Base-by-base conservation (phyloP, 306 rosid genomes). In the Vigna hirtella region DNA sequence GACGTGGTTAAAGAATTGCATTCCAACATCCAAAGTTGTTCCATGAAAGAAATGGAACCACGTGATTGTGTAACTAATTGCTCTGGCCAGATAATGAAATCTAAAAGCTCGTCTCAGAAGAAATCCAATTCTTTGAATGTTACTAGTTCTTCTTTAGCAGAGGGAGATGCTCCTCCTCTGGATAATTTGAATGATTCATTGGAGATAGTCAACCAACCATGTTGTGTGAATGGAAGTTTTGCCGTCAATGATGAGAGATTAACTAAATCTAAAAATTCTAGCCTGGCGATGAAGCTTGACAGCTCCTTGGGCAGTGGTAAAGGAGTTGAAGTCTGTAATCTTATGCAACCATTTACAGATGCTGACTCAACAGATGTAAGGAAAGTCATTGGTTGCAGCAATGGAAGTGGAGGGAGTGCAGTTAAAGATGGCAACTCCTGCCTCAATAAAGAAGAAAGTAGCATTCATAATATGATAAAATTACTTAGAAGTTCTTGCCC, bases 11-110 rank as follows among this genome's bases (percentile, higher is more conserved):
- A 85, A 42, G 79, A 86, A 76, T 73, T 77, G 49, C 79, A 80
- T 69, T 73, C 71, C 77, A 69, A 49, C 78, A 78, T 52, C 18
- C 79, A 65, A 57, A 77, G 75, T 74, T 74, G 66, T 83, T 83
- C 81, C 40, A 62, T 42, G 20, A 90, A 83, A 80, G 92, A 77
- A 76, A 81, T 28, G 20, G 70, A 80, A 58, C 59, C 71, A 11
- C 79, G 78, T 42, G 85, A 53, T 62, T 48, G 68, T 79, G 57
- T 32, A 77, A 78, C 81, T 59, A 62, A 58, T 59, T 36, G 56
- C 70, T 57, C 84, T 64, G 86, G 85, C 59, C 82, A 73, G 64
- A 43, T 84, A 28, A 78, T 87, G 74, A 79, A 89, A 81, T 83
- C 89, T 71, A 85, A 63, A 88, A 73, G 81, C 77, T 63, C 83